Evolutionary conservation across 2,329 filamentous ascomycete species (phyloP).

Genomic region (Colletotrichum camelliae): DNA sequence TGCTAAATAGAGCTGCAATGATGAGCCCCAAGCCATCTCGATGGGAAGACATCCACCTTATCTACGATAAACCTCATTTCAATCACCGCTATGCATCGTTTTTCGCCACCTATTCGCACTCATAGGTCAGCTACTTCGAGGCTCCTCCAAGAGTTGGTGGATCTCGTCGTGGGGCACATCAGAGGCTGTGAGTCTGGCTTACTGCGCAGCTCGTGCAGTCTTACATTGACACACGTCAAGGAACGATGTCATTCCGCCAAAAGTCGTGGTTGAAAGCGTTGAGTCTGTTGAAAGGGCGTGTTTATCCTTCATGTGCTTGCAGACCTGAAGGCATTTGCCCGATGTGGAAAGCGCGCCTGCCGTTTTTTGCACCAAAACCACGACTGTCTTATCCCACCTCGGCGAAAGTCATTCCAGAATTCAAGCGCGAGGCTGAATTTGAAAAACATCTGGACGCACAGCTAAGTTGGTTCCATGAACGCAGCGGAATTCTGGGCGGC

Average conservation of each 20-base stretch:
- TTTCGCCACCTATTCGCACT: neutral
- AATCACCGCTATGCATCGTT: too few relatives aligned
- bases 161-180: neutral
- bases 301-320: neutral
- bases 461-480: neutral
- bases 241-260: neutral
- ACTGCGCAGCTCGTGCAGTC: neutral
- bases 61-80: neutral
- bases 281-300: neutral
- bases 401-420: neutral
- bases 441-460: neutral
- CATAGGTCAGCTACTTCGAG: neutral
- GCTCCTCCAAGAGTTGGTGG: neutral
- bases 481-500: too few relatives aligned
- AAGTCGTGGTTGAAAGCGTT: neutral
- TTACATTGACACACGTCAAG: neutral
- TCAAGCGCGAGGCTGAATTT: neutral
- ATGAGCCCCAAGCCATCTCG: too few relatives aligned
- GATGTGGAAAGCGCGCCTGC: too few relatives aligned
- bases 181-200: neutral
- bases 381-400: accelerated
- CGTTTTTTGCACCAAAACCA: neutral
- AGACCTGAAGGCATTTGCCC: too few relatives aligned
- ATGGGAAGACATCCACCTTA: too few relatives aligned
- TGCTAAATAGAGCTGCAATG: too few relatives aligned